Conservation (phyloP, 345 rosid species). For the Capsella bursapastoris region DNA sequence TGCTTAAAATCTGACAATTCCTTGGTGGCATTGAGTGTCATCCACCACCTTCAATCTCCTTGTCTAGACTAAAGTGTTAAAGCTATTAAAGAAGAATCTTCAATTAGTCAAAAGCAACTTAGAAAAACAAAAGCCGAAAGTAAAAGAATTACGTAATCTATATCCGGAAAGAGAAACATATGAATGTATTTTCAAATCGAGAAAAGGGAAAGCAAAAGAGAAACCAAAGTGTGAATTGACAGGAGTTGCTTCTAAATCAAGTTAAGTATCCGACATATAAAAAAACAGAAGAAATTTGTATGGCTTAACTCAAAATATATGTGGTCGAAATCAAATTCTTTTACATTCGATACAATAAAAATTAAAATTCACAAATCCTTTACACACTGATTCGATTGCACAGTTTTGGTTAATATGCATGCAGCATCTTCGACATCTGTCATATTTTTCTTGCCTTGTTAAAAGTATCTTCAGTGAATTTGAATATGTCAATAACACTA, state of each 20-base stretch:
- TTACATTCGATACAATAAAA: not conserved
- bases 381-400: slow-evolving; percentile 4
- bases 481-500: slow-evolving; percentile 15
- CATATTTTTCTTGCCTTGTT: not conserved
- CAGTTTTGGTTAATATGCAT: slow-evolving; percentile 19
- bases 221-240: slow-evolving; percentile 32
- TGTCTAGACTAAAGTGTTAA: slow-evolving; percentile 7
- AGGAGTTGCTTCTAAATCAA: slow-evolving; percentile 43
- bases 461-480: not conserved
- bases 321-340: not conserved
- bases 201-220: slow-evolving; percentile 30
- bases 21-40: slow-evolving; percentile 33
- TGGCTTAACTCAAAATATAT: not conserved
- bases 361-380: not conserved
- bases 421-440: slow-evolving; percentile 22
- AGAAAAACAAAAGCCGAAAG: slow-evolving; percentile 41
- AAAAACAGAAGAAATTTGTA: not conserved
- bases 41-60: slow-evolving; percentile 34
- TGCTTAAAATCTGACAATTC: slow-evolving; percentile 33
- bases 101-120: slow-evolving; percentile 41
- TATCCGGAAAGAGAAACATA: slow-evolving; percentile 17
- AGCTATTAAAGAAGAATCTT: slow-evolving; percentile 42
- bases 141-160: slow-evolving; percentile 34
- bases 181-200: slow-evolving; percentile 23
- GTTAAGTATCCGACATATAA: slow-evolving; percentile 22